These are phyloP conservation scores for Fagus sylvatica DNA, from an alignment of 306 rosid species.

Conservation along the genomic window DNA sequence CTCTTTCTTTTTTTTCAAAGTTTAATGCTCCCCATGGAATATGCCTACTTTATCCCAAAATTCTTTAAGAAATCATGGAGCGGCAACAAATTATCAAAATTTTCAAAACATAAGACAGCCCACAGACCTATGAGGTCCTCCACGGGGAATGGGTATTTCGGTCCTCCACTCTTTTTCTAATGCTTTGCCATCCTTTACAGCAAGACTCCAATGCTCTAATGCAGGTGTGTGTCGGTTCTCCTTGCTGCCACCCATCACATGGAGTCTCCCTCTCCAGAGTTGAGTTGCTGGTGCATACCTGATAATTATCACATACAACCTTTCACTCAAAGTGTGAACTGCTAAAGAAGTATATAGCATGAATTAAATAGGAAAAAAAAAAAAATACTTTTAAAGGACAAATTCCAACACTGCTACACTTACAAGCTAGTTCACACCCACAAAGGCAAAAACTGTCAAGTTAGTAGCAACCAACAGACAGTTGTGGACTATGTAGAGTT, in stretches of 20 bases:
- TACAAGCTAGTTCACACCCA: not conserved
- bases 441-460: not conserved
- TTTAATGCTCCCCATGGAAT: not conserved
- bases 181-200: constrained; percentile 79
- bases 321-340: constrained; percentile 20
- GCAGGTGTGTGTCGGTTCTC: constrained; percentile 95
- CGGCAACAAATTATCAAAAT: constrained; percentile 5
- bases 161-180: constrained; percentile 76
- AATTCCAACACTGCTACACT: not conserved
- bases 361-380: not conserved
- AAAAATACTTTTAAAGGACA: not conserved
- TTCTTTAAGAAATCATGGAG: not conserved
- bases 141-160: constrained; percentile 90
- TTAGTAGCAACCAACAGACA: not conserved
- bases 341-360: constrained; percentile 3
- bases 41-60: not conserved
- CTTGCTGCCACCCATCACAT: constrained; percentile 99
- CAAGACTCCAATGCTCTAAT: constrained; percentile 93
- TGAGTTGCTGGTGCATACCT: constrained; percentile 99
- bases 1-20: not conserved
- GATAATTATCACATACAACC: constrained; percentile 29
- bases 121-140: constrained; percentile 93
- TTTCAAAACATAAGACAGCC: constrained; percentile 13
- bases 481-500: no score
- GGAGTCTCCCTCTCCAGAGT: constrained; percentile 93